Conservation (phyloP, 345 rosid species). For the Populus davidiana region DNA sequence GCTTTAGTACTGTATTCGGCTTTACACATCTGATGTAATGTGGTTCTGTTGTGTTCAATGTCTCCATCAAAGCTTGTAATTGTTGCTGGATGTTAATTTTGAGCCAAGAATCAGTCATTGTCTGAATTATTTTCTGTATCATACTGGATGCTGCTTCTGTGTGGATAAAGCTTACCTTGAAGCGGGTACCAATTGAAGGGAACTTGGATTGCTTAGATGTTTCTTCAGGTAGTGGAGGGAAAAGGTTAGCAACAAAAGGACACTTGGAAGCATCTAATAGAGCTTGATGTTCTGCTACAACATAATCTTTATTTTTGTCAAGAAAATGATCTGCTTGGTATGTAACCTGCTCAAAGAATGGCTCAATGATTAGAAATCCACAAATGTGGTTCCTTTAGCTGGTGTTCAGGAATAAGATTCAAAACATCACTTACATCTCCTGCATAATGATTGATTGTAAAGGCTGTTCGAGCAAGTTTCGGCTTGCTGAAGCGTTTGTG, state of each 20-base stretch:
- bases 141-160: conserved; percentile 1
- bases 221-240: conserved; percentile 70
- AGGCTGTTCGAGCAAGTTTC: conserved; percentile 63
- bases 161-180: conserved; percentile 45
- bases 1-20: conserved; percentile 58
- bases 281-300: conserved; percentile 80
- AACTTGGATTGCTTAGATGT: conserved; percentile 72
- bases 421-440: conserved; percentile 53
- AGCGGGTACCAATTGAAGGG: conserved; percentile 74
- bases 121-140: conserved; percentile 11
- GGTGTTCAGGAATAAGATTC: conserved; percentile 1
- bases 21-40: conserved; percentile 68
- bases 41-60: conserved; percentile 60
- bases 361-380: conserved; percentile 15
- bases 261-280: conserved; percentile 57
- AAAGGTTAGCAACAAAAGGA: conserved; percentile 61
- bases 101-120: conserved; percentile 17
- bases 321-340: conserved; percentile 71
- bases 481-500: conserved; percentile 77
- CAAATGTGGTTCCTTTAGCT: conserved; percentile 12
- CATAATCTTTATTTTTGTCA: conserved; percentile 76
- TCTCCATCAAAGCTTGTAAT: conserved; percentile 63
- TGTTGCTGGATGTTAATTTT: conserved; percentile 49
- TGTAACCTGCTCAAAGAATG: conserved; percentile 43
- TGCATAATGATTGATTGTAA: conserved; percentile 75